Evolutionary conservation across 2,329 filamentous ascomycete genomes (phyloP).

Genomic region (Phialophora tarda): DNA sequence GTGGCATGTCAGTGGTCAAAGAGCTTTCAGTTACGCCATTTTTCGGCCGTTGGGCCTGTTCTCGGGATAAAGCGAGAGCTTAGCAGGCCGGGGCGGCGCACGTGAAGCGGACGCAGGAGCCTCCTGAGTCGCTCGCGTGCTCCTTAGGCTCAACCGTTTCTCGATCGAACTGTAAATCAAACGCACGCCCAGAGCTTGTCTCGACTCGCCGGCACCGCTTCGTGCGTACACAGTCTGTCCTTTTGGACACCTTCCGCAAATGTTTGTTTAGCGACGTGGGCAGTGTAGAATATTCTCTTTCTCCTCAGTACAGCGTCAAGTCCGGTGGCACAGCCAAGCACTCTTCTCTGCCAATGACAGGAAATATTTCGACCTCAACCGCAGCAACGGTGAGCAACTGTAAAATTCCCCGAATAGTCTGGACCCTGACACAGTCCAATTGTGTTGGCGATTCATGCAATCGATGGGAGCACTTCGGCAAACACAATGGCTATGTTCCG

Average conservation of each 20-base stretch:
- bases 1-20: slow-evolving; percentile 13
- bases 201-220: not conserved
- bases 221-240: not conserved
- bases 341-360: not conserved
- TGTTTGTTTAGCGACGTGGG: not conserved
- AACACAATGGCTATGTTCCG: not conserved
- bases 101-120: not conserved
- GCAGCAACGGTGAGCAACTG: slow-evolving; percentile 13
- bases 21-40: slow-evolving; percentile 18
- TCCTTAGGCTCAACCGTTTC: not conserved
- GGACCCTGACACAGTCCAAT: not conserved
- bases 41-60: slow-evolving; percentile 14
- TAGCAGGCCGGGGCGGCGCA: not conserved
- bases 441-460: not conserved
- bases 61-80: slow-evolving; percentile 22
- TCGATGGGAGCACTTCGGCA: slow-evolving; percentile 8
- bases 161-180: not conserved
- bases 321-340: slow-evolving; percentile 17
- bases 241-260: not conserved
- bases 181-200: not conserved
- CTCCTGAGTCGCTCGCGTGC: not conserved
- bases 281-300: not conserved
- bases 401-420: not conserved
- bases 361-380: slow-evolving; percentile 14
- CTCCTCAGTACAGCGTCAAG: slow-evolving; percentile 11